Evolutionary conservation across 345 rosid genomes (phyloP), one percentile per base, ranked within the genome.

Genomic region (Crucihimalaya himalaica): DNA sequence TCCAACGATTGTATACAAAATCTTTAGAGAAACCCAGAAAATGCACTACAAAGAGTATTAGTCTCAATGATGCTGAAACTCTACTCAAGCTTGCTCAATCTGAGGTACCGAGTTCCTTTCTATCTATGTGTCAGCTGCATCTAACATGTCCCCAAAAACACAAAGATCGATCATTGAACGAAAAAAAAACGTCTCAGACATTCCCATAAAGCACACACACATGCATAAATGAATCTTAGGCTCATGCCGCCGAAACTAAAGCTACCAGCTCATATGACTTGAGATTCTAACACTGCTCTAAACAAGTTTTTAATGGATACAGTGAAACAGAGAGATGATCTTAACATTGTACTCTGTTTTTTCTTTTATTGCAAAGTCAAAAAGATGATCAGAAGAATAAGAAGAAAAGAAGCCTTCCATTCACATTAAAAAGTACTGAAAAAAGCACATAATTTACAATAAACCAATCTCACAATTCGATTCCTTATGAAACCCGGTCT

Each of bases 391-490:
- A 45, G 8, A 68, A 54, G 42, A 43, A 9, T 8, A 37, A 50
- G 42, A 23, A 48, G 51, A 59, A 59, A 8, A 40, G 5, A 63
- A 11, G 32, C 25, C 5, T 37, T 50, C 3, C 43, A 47, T 35
- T 35, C 62, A 25, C 27, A 51, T 51, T 9, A 2, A 21, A 29
- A 42, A 42, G n/a, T 19, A 10, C 48, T 23, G 50, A 21, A 61
- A 61, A 71, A 12, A 15, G 9, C n/a, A 71, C 21, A 16, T 53
- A 62, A 71, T 23, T 10, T 31, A 68, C 43, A 40, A 50, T 13
- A 19, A 40, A 39, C 1, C 62, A 53, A 54, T n/a, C 39, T 35
- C 71, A 66, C 70, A 66, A 23, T 3, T 29, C 4, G 28, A 46
- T 18, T 29, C 11, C 55, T 32, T 18, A 7, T 12, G 20, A 25